A percentile compares a stretch with the other conserved stretches of the same genome.
Evolutionary conservation across 805 yeast species (phyloP).

Genomic region (Wickerhamiella galacta): DNA sequence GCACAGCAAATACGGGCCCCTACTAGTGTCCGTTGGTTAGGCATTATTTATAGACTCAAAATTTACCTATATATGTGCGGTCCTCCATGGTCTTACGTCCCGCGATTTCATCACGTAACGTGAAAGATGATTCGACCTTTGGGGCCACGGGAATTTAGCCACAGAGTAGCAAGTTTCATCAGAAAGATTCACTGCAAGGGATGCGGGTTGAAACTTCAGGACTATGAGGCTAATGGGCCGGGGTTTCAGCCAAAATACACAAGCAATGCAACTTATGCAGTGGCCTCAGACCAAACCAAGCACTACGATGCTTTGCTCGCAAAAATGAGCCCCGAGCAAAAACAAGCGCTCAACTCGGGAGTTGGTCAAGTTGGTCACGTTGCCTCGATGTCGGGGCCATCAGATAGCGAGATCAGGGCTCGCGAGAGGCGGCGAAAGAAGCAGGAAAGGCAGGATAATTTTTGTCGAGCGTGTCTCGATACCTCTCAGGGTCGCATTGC

Average conservation of each 20-base stretch:
- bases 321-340: constrained; percentile 9
- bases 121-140: no score
- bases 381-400: constrained; percentile 1
- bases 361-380: no score
- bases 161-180: no score
- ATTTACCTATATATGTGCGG: no score
- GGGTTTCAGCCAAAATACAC: constrained; percentile 2
- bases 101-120: no score
- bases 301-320: constrained; percentile 1
- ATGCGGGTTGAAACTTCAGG: constrained; percentile 8
- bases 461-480: constrained; percentile 16
- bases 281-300: not conserved
- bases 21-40: no score
- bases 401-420: not conserved
- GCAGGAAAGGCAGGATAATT: constrained; percentile 5
- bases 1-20: no score
- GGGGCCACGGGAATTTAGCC: no score
- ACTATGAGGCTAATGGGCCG: constrained; percentile 1
- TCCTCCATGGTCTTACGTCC: no score
- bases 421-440: constrained; percentile 1
- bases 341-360: constrained; percentile 7
- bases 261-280: not conserved
- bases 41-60: no score
- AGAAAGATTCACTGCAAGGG: constrained; percentile 10
- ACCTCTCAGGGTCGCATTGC: constrained; percentile 5